phyloP scores from a whole-genome alignment of 192 early-diverging fungal genomes.

The Lunasporangiospora selenospora region DNA sequence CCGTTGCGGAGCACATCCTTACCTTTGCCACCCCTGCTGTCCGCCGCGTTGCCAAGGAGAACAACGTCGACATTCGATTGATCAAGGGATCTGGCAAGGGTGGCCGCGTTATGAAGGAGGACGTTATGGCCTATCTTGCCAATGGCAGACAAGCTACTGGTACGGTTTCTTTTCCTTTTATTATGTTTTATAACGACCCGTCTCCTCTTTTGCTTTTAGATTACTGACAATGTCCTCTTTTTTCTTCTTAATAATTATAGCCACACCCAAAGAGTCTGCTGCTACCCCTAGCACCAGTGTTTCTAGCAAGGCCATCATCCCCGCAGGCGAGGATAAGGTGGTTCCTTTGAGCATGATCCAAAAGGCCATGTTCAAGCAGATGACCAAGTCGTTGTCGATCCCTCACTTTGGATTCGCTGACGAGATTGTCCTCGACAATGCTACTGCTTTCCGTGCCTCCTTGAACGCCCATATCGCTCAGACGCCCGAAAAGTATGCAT shows the following conservation, averaged over 20 bases:
- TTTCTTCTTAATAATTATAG: conserved; percentile 8
- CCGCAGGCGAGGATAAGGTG: conserved; percentile 59
- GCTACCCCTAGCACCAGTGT: conserved; percentile 25
- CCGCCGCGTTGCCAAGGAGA: conserved; percentile 81
- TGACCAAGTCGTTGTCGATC: conserved; percentile 91
- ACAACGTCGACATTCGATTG: conserved; percentile 72
- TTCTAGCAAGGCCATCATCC: conserved; percentile 24
- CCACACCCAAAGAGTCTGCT: conserved; percentile 24
- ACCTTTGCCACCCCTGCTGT: conserved; percentile 90
- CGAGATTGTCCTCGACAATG: conserved; percentile 80
- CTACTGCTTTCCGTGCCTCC: conserved; percentile 63
- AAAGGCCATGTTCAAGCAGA: conserved; percentile 96
- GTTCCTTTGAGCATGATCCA: conserved; percentile 84
- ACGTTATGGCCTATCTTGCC: conserved; percentile 70
- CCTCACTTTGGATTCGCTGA: conserved; percentile 97
- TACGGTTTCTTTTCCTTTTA: not conserved
- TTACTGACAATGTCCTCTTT: not conserved
- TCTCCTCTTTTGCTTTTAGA: not conserved
- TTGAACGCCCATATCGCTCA: conserved; percentile 72
- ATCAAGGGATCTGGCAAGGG: conserved; percentile 84
- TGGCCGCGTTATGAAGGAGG: conserved; percentile 93
- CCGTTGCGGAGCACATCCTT: conserved; percentile 39
- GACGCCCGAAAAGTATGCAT: conserved; percentile 51
- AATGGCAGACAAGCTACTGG: conserved; percentile 37
- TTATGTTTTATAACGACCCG: not conserved